Evolutionary conservation across 192 early-diverging fungal species (phyloP), one percentile per base, ranked within the genome.

Genomic region (Diversispora eburnea): DNA sequence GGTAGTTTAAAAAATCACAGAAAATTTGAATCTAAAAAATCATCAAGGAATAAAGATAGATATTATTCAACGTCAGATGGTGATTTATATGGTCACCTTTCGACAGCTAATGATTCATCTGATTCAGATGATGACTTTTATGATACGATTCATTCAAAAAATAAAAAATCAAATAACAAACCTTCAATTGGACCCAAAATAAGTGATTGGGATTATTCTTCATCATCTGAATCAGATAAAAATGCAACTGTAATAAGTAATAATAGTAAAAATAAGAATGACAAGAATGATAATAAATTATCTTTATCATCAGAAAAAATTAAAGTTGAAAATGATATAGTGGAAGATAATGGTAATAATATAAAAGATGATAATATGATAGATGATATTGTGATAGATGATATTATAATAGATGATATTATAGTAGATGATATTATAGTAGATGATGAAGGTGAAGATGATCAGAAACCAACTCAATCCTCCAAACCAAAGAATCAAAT

Each of bases 171-270:
- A 9, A 63, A 41, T 43, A 45, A 33, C 6, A 63, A n/a, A 63
- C 42, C 42, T 63, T 33, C 25, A 33, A 15, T 5, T 43, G 39
- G 43, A 63, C 61, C 61, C 6, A 63, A 63, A 45, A 63, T 63
- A 42, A 63, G 61, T 19, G 61, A 63, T 4, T 63, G 61, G 61
- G 61, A 63, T 43, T 63, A 63, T 63, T 63, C 61, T 43, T 63
- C 61, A 20, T 63, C 61, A n/a, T 33, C 41, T 7, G 41, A 15
- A 5, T 63, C 42, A 4, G 9, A 33, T 19, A 8, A 43, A 13
- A 33, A 61, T 3, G 12, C 59, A 4, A 39, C 25, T 8, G 43
- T 8, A n/a, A 8, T 17, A n/a, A 13, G 13, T 12, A 17, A 3
- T 17, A 54, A 9, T 54, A 10, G 4, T 54, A 45, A 17, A n/a